Evolutionary conservation across 805 yeast genomes (phyloP), one percentile per base, ranked within the genome.

Genomic region (Saccharomycopsis sp.): DNA sequence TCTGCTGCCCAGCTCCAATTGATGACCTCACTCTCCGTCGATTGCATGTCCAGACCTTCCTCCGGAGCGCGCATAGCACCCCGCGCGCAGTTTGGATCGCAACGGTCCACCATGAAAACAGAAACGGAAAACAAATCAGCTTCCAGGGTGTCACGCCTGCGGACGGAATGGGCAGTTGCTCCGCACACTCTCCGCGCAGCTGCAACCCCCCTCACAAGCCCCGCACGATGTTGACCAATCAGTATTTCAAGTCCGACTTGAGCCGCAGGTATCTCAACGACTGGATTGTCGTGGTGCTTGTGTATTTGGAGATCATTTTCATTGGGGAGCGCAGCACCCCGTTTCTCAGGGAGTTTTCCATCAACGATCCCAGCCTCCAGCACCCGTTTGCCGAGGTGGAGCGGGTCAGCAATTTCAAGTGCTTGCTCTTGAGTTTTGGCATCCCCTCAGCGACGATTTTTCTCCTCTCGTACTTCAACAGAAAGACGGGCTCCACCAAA

Each of bases 311-410:
- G 48, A 47, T 59, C 3, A 57, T 40, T 5, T 29, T 61, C 7
- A 52, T 61, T 16, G 63, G 62, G 7, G 63, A 58, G 24, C 37
- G 46, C 44, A 67, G 68, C 12, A 66, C 73, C 40, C 97, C 97
- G 1, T 87, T 87, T 67, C 82, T 89, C 67, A 78, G 97, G 65
- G 89, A 85, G 65, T 92, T 92, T 68, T 79, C 75, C 54, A 71
- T 91, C 56, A 83, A 84, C 66, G 97, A 92, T 72, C 68, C 83
- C 48, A 80, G 92, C 0, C 81, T 92, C 46, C 82, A 84, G 54
- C 96, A 89, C 70, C 97, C 97, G 1, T 84, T 79, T 68, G 87
- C 96, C 0, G 82, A 80, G 52, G 76, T 73, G 16, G 96, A 92
- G 70, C 77, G 88, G 23, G 95, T 92, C 2, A 75, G 85, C 7